Evolutionary conservation across 768 basidiomycete species (phyloP).

Genomic region (Naganishia onofrii): DNA sequence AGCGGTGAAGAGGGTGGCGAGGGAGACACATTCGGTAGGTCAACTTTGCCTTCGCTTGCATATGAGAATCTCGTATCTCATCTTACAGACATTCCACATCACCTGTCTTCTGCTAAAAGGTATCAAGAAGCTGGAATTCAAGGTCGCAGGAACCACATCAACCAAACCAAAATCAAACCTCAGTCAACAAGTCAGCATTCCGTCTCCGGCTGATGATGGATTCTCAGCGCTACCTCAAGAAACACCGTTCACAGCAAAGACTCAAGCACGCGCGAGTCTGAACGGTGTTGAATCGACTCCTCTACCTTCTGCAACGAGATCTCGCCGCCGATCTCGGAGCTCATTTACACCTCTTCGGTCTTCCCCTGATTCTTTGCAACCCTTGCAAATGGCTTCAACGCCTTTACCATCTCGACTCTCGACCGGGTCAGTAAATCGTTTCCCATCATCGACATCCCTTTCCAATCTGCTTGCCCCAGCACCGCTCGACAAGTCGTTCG

Average conservation of each 20-base stretch:
- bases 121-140: constrained; percentile 23
- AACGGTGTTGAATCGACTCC: constrained; percentile 9
- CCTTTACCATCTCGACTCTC: constrained; percentile 8
- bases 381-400: constrained; percentile 7
- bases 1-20: constrained; percentile 8
- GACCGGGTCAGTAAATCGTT: background rate
- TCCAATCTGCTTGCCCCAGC: constrained; percentile 7
- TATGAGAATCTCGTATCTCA: background rate
- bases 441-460: constrained; percentile 8
- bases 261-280: constrained; percentile 16
- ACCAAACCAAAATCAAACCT: constrained; percentile 17
- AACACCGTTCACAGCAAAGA: constrained; percentile 13
- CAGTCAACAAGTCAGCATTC: constrained; percentile 21
- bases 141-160: background rate
- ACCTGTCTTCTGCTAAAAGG: background rate
- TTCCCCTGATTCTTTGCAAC: background rate
- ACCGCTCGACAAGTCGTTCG: constrained; percentile 17
- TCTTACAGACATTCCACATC: background rate
- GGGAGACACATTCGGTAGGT: constrained; percentile 16
- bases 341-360: constrained; percentile 19
- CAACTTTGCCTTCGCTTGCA: background rate
- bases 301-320: constrained; percentile 14
- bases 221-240: constrained; percentile 19
- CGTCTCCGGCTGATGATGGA: constrained; percentile 12
- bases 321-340: constrained; percentile 1